Conservation (phyloP, 2,329 filamentous ascomycete species). For the Neofusicoccum ribis region DNA sequence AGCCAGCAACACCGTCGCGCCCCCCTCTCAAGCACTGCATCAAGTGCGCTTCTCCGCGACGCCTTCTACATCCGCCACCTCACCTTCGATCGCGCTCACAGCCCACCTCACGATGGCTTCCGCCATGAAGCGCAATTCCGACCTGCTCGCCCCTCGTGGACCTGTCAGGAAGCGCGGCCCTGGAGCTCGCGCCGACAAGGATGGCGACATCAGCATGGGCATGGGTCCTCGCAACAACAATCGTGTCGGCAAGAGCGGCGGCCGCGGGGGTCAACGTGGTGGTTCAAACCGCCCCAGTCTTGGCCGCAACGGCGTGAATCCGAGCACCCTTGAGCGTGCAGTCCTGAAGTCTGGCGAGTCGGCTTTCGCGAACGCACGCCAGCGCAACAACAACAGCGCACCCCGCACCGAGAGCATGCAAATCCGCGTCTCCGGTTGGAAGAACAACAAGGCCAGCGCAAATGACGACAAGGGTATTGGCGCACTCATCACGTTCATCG, state of each 20-base stretch:
- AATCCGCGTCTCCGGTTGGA: slow-evolving; percentile 39
- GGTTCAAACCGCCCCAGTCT: background rate
- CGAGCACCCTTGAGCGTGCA: slow-evolving; percentile 24
- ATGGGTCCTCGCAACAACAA: slow-evolving; percentile 35
- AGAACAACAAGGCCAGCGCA: slow-evolving; percentile 37
- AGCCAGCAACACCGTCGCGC: background rate
- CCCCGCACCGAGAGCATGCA: background rate
- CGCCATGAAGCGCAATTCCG: slow-evolving; percentile 11
- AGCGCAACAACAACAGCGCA: slow-evolving; percentile 1
- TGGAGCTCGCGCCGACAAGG: slow-evolving; percentile 51
- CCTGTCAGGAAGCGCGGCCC: background rate
- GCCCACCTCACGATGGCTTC: background rate
- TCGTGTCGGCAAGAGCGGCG: slow-evolving; percentile 29
- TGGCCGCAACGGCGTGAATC: slow-evolving; percentile 13
- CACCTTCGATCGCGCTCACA: background rate
- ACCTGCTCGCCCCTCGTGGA: background rate
- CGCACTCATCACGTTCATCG: slow-evolving; percentile 42
- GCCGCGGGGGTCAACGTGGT: slow-evolving; percentile 11
- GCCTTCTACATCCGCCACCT: background rate
- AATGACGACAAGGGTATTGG: slow-evolving; percentile 37
- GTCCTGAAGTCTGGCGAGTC: slow-evolving; percentile 25
- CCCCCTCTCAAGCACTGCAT: background rate
- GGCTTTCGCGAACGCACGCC: background rate
- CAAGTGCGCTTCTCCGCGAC: background rate
- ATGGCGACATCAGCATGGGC: slow-evolving; percentile 65